Conservation (phyloP, 2,329 filamentous ascomycete species). For the Diplocarpon mali region DNA sequence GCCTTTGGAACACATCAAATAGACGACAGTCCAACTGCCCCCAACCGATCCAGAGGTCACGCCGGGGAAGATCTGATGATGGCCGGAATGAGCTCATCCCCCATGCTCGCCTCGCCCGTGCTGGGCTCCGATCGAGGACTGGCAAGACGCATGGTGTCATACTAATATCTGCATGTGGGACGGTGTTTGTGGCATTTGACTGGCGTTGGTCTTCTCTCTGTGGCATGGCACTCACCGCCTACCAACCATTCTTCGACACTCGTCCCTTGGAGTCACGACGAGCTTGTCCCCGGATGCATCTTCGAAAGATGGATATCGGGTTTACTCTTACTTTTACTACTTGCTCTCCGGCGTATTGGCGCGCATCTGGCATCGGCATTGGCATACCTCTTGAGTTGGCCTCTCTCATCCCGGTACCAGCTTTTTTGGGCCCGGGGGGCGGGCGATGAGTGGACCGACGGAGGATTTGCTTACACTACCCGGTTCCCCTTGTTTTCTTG, state of each 20-base stretch:
- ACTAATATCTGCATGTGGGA: constrained; percentile 33
- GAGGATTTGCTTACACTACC: too few relatives aligned
- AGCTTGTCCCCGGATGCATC: constrained; percentile 6
- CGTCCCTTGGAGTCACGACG: constrained; percentile 8
- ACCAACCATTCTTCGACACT: constrained; percentile 8
- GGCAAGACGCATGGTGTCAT: constrained; percentile 53
- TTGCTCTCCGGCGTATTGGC: constrained; percentile 21
- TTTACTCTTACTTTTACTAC: constrained; percentile 10
- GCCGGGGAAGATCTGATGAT: constrained; percentile 29
- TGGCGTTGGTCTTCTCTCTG: constrained; percentile 18
- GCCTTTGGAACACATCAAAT: constrained; percentile 68
- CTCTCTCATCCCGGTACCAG: constrained; percentile 12
- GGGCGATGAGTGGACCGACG: too few relatives aligned
- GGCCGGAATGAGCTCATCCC: constrained; percentile 28
- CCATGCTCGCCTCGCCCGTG: constrained; percentile 9
- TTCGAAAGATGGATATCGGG: constrained; percentile 13
- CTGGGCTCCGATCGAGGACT: constrained; percentile 41
- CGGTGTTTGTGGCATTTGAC: constrained; percentile 18
- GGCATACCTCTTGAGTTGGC: constrained; percentile 19
- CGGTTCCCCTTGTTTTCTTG: constrained; percentile 17
- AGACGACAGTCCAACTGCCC: constrained; percentile 48
- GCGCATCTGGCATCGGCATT: constrained; percentile 19
- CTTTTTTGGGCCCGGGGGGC: too few relatives aligned
- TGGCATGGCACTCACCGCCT: constrained; percentile 3
- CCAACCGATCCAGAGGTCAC: constrained; percentile 20